Evolutionary conservation across 2,329 filamentous ascomycete genomes (phyloP), one percentile per base, ranked within the genome.

Genomic region (Teratosphaeria viscida): DNA sequence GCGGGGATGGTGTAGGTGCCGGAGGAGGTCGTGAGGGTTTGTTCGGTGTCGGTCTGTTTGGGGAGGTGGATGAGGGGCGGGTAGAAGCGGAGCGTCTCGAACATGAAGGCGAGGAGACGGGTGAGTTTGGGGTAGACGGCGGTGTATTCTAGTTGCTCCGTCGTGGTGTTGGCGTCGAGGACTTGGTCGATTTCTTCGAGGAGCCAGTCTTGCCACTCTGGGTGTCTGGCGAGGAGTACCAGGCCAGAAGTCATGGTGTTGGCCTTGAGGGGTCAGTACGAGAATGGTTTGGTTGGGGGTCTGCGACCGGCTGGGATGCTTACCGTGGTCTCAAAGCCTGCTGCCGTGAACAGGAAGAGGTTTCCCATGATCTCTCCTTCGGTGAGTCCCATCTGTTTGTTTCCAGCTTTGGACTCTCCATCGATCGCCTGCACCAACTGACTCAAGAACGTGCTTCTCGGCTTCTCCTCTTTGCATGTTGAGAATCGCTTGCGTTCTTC

Each of bases 151-250:
- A 72, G 65, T 2, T 65, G 61, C 2, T 68, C 69, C 3, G 61
- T 55, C 3, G 68, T 64, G 5, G 62, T 58, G 5, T 66, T 56
- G 2, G 63, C 62, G 4, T 64, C 63, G 5, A 76, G 34, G 6
- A 80, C 67, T 1, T 64, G 54, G 54, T 75, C 69, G 39, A 82
- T 70, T 63, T 84, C 82, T 58, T 79, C 78, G 8, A 70, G 68
- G 3, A 83, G 65, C 80, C 81, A 83, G 2, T 75, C 73, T 66
- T 84, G 81, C 70, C 77, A 77, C 57, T 78, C 66, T 0, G 79
- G 78, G 60, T 80, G 70, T 1, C 73, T 66, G 1, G 78, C 75
- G 0, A 83, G 71, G 4, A 81, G 67, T 1, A 74, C 72, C n/a
- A 82, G 64, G 2, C 78, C 75, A 62, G 78, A 83, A 0, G 76